Evolutionary conservation across 345 rosid species (phyloP).

Genomic region (Hirschfeldia incana): DNA sequence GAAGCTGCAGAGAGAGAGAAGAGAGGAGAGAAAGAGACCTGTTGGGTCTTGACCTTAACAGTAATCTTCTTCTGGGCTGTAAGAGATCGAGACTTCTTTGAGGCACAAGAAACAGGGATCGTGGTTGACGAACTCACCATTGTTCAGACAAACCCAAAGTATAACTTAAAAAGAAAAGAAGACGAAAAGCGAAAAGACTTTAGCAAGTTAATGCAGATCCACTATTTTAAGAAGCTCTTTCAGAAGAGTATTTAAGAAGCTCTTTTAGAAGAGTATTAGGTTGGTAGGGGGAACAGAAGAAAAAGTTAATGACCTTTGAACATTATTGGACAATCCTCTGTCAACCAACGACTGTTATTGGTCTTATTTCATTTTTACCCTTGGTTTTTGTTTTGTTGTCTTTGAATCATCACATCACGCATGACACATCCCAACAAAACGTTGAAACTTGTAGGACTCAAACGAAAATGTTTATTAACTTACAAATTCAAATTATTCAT

Average conservation of each 20-base stretch:
- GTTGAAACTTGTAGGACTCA: slow-evolving; percentile 25
- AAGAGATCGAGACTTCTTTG: slow-evolving; percentile 35
- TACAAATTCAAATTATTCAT: background rate
- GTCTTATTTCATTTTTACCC: slow-evolving; percentile 26
- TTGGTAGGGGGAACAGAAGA: slow-evolving; percentile 6
- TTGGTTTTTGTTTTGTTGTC: background rate
- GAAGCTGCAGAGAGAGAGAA: background rate
- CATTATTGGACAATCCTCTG: slow-evolving; percentile 12
- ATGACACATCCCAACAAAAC: slow-evolving; percentile 2
- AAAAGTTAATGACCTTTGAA: background rate
- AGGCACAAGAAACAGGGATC: slow-evolving; percentile 27
- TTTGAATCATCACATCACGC: slow-evolving; percentile 10
- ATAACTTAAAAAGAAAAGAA: background rate
- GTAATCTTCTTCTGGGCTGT: slow-evolving; percentile 1
- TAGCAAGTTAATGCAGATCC: background rate
- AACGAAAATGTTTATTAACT: slow-evolving; percentile 1
- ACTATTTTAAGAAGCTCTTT: background rate
- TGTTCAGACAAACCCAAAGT: background rate
- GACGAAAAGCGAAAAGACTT: background rate
- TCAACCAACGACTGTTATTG: background rate
- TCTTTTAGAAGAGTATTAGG: background rate
- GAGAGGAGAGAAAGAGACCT: slow-evolving; percentile 21
- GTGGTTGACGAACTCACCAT: slow-evolving; percentile 33
- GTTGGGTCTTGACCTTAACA: slow-evolving; percentile 32
- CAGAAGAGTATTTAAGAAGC: background rate